These are phyloP conservation scores for Microstegium vimineum DNA, from an alignment of 176 grass and related monocot species.

Conservation along the genomic window DNA sequence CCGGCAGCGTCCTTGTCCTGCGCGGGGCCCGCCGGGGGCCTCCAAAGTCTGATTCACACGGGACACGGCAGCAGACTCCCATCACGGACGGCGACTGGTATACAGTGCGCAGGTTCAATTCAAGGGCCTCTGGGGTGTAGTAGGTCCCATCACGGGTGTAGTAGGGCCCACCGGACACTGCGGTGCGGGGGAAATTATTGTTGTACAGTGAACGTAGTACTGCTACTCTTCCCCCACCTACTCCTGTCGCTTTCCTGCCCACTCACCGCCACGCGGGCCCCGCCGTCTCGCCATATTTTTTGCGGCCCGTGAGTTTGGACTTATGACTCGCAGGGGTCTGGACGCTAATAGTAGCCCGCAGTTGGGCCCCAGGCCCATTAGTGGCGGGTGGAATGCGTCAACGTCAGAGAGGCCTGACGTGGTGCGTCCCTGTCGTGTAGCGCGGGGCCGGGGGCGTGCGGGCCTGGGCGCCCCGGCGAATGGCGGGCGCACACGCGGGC, in stretches of 20 bases:
- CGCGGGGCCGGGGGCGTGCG: not conserved
- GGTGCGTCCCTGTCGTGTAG: conserved; percentile 14
- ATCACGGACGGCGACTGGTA: not conserved
- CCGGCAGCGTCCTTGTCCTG: not conserved
- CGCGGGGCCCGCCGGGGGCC: not conserved
- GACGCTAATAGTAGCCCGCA: not conserved
- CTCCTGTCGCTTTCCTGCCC: conserved; percentile 6
- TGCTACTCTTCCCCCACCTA: not conserved
- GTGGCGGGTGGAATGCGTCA: not conserved
- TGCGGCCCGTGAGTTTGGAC: not conserved
- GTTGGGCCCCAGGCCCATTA: not conserved
- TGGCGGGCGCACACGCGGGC: conserved; percentile 1
- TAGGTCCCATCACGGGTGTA: too few species aligned
- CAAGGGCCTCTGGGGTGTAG: too few species aligned
- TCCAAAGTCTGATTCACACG: conserved; percentile 1
- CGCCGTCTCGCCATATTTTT: too few species aligned
- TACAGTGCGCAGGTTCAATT: not conserved
- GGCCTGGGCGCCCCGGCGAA: conserved; percentile 10
- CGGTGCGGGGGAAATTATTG: conserved; percentile 13
- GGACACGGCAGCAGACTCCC: not conserved
- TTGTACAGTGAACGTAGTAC: conserved; percentile 3
- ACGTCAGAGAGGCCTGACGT: conserved; percentile 8
- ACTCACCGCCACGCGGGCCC: not conserved
- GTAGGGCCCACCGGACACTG: not conserved
- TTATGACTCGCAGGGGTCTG: not conserved